These are phyloP conservation scores for Vicia villosa DNA, from an alignment of 306 rosid genomes.

Conservation along the genomic window DNA sequence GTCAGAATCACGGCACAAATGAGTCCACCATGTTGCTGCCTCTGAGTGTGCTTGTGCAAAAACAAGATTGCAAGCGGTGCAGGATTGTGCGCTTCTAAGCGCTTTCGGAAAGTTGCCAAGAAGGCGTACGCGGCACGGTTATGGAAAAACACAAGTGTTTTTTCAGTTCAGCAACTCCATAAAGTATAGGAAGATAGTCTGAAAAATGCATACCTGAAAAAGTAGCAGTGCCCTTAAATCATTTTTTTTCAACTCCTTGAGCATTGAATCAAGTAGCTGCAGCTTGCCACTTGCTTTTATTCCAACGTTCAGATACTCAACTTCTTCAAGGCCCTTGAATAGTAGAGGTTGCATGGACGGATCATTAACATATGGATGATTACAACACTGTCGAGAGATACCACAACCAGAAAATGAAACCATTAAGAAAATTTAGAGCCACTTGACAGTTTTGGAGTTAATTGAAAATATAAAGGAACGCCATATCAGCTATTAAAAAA, in stretches of 20 bases:
- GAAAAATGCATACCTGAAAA: slow-evolving; percentile 62
- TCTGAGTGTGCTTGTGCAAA: neutral
- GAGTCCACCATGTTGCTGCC: neutral
- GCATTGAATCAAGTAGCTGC: slow-evolving; percentile 86
- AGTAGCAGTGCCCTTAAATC: slow-evolving; percentile 68
- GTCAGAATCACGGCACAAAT: neutral
- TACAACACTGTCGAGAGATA: slow-evolving; percentile 72
- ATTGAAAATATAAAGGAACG: slow-evolving; percentile 10
- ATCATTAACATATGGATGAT: slow-evolving; percentile 75
- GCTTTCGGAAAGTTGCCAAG: neutral
- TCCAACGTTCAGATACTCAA: slow-evolving; percentile 59
- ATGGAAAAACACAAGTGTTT: neutral
- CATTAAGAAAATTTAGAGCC: slow-evolving; percentile 27
- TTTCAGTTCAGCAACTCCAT: neutral
- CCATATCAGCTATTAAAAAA: slow-evolving; percentile 21
- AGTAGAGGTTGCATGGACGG: slow-evolving; percentile 45
- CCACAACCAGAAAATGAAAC: slow-evolving; percentile 7
- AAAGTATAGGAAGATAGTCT: neutral
- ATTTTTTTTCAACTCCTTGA: slow-evolving; percentile 62
- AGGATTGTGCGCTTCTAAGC: neutral
- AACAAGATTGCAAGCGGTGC: neutral
- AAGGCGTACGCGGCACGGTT: neutral
- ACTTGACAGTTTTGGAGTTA: slow-evolving; percentile 24
- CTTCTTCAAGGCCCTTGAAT: slow-evolving; percentile 46
- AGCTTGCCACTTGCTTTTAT: slow-evolving; percentile 88